Evolutionary conservation across 139 green algal species (phyloP).

Genomic region (Haematococcus lacustris): DNA sequence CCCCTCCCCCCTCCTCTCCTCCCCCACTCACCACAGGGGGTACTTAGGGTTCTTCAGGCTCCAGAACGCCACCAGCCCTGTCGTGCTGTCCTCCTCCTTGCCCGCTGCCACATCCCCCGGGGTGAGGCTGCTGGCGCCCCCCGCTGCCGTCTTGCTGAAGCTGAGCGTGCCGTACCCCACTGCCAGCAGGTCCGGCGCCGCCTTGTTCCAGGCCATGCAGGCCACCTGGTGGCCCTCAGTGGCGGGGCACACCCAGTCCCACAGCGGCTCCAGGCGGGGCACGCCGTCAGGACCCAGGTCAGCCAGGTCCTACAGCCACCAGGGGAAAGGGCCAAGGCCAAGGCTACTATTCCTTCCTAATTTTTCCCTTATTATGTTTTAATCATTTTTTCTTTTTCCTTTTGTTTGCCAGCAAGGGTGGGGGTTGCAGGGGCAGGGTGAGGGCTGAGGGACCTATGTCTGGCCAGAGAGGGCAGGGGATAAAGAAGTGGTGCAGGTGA

Average conservation of each 20-base stretch:
- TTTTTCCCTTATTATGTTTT: too few species aligned
- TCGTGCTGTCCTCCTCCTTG: not conserved
- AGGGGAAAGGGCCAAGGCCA: too few species aligned
- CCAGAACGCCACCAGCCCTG: conserved; percentile 75
- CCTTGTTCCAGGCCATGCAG: conserved; percentile 67
- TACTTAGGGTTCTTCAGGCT: conserved; percentile 69
- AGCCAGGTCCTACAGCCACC: conserved; percentile 15
- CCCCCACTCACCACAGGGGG: conserved; percentile 57
- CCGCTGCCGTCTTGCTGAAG: conserved; percentile 22
- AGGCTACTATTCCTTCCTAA: too few species aligned
- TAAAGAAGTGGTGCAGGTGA: too few species aligned
- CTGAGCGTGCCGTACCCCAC: conserved; percentile 67
- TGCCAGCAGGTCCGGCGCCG: conserved; percentile 54
- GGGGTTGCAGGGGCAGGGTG: too few species aligned
- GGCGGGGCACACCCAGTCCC: conserved; percentile 55
- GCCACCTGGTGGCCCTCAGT: conserved; percentile 32
- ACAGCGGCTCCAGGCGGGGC: conserved; percentile 48
- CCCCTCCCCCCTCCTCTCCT: not conserved
- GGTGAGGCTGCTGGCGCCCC: too few species aligned
- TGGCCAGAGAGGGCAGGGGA: too few species aligned
- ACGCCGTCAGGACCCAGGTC: conserved; percentile 25
- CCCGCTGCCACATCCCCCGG: not conserved
- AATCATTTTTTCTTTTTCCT: too few species aligned
- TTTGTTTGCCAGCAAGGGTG: too few species aligned
- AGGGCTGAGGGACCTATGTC: too few species aligned